A percentile compares a stretch with the other conserved stretches of the same genome.
Conservation (phyloP, 257 asterid genomes). For the Penstemon eatonii region DNA sequence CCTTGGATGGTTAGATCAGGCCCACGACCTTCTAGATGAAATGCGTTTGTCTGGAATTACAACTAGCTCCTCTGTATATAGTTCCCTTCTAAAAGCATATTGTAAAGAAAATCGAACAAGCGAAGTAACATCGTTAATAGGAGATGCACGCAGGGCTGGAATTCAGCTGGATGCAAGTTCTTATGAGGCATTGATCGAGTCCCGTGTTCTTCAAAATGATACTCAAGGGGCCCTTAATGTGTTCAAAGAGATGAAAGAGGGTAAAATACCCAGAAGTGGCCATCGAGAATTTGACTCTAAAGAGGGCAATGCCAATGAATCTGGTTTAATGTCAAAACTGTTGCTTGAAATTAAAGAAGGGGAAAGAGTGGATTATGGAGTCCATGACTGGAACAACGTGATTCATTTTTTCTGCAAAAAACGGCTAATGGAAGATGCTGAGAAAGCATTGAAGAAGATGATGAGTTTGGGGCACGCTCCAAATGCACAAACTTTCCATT, state of each 20-base stretch:
- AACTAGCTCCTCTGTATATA: slow-evolving; percentile 65
- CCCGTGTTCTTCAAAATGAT: slow-evolving; percentile 68
- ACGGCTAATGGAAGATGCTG: slow-evolving; percentile 84
- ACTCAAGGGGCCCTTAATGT: slow-evolving; percentile 69
- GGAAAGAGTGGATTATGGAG: slow-evolving; percentile 59
- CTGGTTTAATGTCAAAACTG: slow-evolving; percentile 64
- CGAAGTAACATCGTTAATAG: slow-evolving; percentile 60
- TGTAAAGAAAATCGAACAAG: slow-evolving; percentile 53
- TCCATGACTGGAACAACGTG: slow-evolving; percentile 88
- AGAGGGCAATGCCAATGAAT: slow-evolving; percentile 29
- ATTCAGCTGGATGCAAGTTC: slow-evolving; percentile 78
- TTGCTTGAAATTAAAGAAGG: slow-evolving; percentile 81
- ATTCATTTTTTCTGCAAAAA: slow-evolving; percentile 93
- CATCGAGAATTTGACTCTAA: slow-evolving; percentile 41
- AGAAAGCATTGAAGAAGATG: slow-evolving; percentile 91
- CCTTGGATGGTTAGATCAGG: slow-evolving; percentile 78
- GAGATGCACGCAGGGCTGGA: slow-evolving; percentile 89
- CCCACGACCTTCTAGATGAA: slow-evolving; percentile 91
- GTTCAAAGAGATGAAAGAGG: slow-evolving; percentile 89
- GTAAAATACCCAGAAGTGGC: slow-evolving; percentile 56
- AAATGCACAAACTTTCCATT: slow-evolving; percentile 89
- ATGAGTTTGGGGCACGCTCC: slow-evolving; percentile 72
- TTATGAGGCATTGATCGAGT: slow-evolving; percentile 60
- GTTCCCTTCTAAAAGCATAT: slow-evolving; percentile 80
- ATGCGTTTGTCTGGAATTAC: slow-evolving; percentile 82